Base-by-base conservation (phyloP, 345 rosid genomes). In the Tarenaya hassleriana region DNA sequence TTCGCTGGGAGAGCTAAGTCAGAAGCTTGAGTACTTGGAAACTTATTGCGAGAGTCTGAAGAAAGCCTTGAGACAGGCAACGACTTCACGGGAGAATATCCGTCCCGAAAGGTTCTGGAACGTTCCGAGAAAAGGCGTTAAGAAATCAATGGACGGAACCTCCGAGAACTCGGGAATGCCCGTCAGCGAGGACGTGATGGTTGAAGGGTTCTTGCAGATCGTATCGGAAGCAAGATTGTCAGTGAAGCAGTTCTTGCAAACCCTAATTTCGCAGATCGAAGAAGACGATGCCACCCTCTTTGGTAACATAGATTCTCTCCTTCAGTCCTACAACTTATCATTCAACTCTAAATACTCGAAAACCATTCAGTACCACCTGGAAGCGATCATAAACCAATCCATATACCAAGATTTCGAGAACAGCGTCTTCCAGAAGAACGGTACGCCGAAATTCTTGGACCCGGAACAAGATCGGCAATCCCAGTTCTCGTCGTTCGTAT, bases 151-250 rank as follows among this genome's bases (percentile, higher is more conserved):
- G n/a, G n/a, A n/a, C n/a, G n/a, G n/a, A n/a, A n/a, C n/a, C n/a
- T n/a, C n/a, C 16, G 47, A 32, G 46, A 47, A 60, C 52, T 42
- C 37, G 43, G 62, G 48, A 62, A 77, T 84, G 82, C 95, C 96
- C 1, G 98, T 91, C 11, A 83, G 73, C 32, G 89, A 84, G 52
- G 98, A 92, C 18, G 94, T 74, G 39, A 84, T 84, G 95, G 83
- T 80, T 29, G 98, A 88, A 62, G 90, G 88, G 2, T 92, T 92
- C 74, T 69, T 92, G 64, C 96, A 92, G 76, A 74, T 87, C 17
- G 98, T 84, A 52, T 83, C 96, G 0, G 98, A 92, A 75, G 79
- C 98, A 49, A 83, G 94, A 75, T 68, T 85, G 45, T 92, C 98
- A 1, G 77, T 92, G 53, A 92, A 85, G 32, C 96, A 88, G n/a